These are phyloP conservation scores for Lactarius sanguifluus DNA, from an alignment of 768 basidiomycete species.

Conservation along the genomic window DNA sequence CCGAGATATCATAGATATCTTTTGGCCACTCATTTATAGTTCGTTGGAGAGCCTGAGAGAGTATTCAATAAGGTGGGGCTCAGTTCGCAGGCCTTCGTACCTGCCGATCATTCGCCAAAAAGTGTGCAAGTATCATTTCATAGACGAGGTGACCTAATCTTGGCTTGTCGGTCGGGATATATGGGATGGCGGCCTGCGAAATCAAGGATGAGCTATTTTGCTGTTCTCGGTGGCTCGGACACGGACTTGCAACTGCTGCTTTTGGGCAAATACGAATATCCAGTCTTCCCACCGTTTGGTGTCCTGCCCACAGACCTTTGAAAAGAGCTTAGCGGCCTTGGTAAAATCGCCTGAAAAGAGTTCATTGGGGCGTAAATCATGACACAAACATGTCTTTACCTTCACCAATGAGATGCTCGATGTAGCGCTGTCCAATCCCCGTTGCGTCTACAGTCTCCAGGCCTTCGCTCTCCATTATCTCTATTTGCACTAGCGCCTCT, in stretches of 20 bases:
- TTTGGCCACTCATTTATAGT: conserved; percentile 89
- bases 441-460: conserved; percentile 50
- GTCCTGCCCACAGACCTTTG: conserved; percentile 83
- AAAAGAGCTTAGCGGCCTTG: conserved; percentile 79
- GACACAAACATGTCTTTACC: conserved; percentile 45
- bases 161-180: conserved; percentile 80
- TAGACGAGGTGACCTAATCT: conserved; percentile 83
- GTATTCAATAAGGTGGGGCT: neutral
- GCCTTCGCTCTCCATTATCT: conserved; percentile 43
- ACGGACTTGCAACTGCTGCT: conserved; percentile 72
- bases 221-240: conserved; percentile 7
- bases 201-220: neutral
- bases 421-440: conserved; percentile 82
- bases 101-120: conserved; percentile 71
- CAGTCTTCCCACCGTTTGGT: conserved; percentile 90
- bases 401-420: conserved; percentile 80
- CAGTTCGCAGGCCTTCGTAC: conserved; percentile 40
- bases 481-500: conserved; percentile 82
- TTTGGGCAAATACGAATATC: conserved; percentile 88
- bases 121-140: conserved; percentile 91
- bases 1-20: conserved; percentile 84
- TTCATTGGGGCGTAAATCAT: neutral
- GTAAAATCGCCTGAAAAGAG: conserved; percentile 53
- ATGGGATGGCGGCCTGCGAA: conserved; percentile 79
- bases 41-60: conserved; percentile 60